Evolutionary conservation across 2,329 filamentous ascomycete genomes (phyloP), one percentile per base, ranked within the genome.

Genomic region (Penicillium sp.): DNA sequence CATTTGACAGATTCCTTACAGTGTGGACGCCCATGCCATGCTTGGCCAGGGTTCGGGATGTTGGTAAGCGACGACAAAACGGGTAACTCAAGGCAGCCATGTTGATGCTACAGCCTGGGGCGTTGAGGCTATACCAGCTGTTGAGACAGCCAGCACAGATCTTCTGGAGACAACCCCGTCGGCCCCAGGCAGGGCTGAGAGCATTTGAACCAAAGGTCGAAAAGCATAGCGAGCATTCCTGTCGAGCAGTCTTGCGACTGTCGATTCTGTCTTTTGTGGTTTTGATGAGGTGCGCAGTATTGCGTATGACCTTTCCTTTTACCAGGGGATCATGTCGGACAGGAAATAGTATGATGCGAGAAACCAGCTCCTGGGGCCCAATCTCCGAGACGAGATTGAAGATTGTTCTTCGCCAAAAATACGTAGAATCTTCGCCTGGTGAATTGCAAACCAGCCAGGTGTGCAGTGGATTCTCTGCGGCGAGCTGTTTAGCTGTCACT

Each of bases 181-280:
- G 78, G 11, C 80, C 79, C 58, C 82, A 84, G 2, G 81, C 79
- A 0, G 70, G 71, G 14, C 72, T 74, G 1, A 83, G 72, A 22
- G 72, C 68, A 3, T 58, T 63, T 58, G 79, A 77, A 37, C 72
- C 70, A 57, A 74, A 67, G 2, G 67, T 64, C 1, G 69, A 68
- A 71, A 83, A 83, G 67, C 82, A 84, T 6, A 84, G 73, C 6
- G 39, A 41, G 8, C 39, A 41, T 17, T 41, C 39, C 17, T 1
- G 14, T 12, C 17, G 14, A 15, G 39, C 39, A 41, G 17, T 41
- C 17, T 41, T 41, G 5, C 39, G 39, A 15, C 17, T 41, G 12
- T 41, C 14, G 39, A 41, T 14, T 41, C 17, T 41, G 8, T 15
- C 39, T 17, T 8, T 4, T 5, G 17, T 2, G 15, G 17, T 6